These are phyloP conservation scores for Penicillium simplicissimum DNA, from an alignment of 495 filamentous ascomycete species.

Conservation along the genomic window DNA sequence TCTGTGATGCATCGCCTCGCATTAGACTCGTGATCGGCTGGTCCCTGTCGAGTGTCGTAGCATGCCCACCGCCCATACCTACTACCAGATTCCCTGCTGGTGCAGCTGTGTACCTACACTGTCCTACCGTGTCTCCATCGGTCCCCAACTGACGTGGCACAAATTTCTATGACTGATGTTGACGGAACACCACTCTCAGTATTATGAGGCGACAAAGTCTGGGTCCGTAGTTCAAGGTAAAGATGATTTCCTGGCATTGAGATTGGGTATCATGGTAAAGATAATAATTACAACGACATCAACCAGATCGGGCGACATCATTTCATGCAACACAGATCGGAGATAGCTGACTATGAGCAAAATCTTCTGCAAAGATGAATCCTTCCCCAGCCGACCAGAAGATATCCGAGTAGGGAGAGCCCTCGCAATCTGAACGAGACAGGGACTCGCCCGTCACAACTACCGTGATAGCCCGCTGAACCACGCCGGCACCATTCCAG, in stretches of 20 bases:
- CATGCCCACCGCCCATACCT: background rate
- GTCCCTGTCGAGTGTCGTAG: background rate
- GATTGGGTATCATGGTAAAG: slow-evolving; percentile 18
- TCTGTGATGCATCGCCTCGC: background rate
- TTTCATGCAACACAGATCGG: slow-evolving; percentile 22
- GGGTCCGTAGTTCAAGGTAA: background rate
- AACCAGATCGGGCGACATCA: background rate
- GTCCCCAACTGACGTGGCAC: slow-evolving; percentile 10
- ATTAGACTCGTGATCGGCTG: background rate
- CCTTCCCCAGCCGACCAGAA: slow-evolving; percentile 64
- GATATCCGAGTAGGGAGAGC: slow-evolving; percentile 51
- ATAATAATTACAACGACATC: slow-evolving; percentile 1
- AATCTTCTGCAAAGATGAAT: slow-evolving; percentile 1
- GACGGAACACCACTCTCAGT: background rate
- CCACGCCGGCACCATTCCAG: slow-evolving; percentile 47
- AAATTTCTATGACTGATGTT: background rate
- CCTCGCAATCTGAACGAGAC: slow-evolving; percentile 46
- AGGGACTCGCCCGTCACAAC: slow-evolving; percentile 67
- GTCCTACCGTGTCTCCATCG: background rate
- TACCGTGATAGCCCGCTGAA: slow-evolving; percentile 63
- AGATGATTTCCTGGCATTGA: slow-evolving; percentile 6
- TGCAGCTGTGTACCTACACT: slow-evolving; percentile 2
- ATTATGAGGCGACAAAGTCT: background rate
- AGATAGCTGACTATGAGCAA: slow-evolving; percentile 12
- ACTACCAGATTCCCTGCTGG: background rate